These are phyloP conservation scores for Globisporangium viniferum DNA, from an alignment of 352 stramenopile genomes.

Conservation along the genomic window DNA sequence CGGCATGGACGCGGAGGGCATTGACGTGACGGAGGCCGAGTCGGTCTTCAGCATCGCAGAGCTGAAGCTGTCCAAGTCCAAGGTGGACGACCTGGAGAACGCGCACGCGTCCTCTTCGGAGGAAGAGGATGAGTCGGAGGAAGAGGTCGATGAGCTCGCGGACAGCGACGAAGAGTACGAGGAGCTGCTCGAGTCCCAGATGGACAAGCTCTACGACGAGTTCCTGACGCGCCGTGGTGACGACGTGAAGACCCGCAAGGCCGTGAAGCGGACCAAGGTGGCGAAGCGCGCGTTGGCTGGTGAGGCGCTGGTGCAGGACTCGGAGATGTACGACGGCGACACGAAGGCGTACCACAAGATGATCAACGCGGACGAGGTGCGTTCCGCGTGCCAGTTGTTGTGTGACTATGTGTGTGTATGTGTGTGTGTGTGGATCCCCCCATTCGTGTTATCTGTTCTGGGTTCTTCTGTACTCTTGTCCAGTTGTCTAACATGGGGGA, in stretches of 20 bases:
- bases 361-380: conserved; percentile 85
- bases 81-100: conserved; percentile 80
- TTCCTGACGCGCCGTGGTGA: conserved; percentile 77
- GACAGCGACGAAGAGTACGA: conserved; percentile 82
- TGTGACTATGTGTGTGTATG: conserved; percentile 13
- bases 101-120: conserved; percentile 45
- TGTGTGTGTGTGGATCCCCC: conserved; percentile 35
- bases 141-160: conserved; percentile 33
- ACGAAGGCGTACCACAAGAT: conserved; percentile 79
- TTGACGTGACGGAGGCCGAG: conserved; percentile 78
- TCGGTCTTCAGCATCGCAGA: conserved; percentile 81
- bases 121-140: conserved; percentile 32
- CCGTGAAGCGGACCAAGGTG: conserved; percentile 83
- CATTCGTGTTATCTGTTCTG: conserved; percentile 92
- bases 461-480: conserved; percentile 84
- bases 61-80: conserved; percentile 69
- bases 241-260: conserved; percentile 78
- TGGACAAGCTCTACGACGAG: conserved; percentile 86
- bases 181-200: conserved; percentile 72
- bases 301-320: conserved; percentile 74
- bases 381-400: conserved; percentile 25
- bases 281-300: conserved; percentile 80
- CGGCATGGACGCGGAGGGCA: conserved; percentile 81
- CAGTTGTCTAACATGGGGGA: conserved; percentile 92
- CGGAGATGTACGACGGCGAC: conserved; percentile 81